These are phyloP conservation scores for Dipodascopsis uninucleata DNA, from an alignment of 805 yeast genomes.

Conservation along the genomic window DNA sequence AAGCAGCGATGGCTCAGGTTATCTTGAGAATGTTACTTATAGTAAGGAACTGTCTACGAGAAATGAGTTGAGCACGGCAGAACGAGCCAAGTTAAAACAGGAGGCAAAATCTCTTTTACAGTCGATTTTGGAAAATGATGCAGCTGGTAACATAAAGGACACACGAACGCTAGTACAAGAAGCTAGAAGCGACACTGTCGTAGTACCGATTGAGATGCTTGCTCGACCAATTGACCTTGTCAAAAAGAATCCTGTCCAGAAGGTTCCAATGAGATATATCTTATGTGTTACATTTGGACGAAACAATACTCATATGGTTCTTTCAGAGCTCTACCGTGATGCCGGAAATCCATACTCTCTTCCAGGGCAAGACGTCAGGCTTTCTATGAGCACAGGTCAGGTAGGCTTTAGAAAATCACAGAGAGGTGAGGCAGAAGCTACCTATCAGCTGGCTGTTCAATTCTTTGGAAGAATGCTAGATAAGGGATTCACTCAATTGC, in stretches of 20 bases:
- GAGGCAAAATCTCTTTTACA: too few species aligned
- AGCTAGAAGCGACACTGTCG: too few species aligned
- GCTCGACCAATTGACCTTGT: too few species aligned
- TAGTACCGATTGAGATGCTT: too few species aligned
- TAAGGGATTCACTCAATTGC: slow-evolving; percentile 51
- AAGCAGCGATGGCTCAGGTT: too few species aligned
- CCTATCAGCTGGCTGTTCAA: slow-evolving; percentile 74
- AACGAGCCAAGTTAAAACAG: too few species aligned
- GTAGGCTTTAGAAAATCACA: slow-evolving; percentile 87
- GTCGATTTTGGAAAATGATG: too few species aligned
- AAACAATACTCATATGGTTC: slow-evolving; percentile 78
- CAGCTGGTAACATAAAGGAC: too few species aligned
- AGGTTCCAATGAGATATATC: slow-evolving; percentile 54
- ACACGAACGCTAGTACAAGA: too few species aligned
- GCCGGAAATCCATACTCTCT: slow-evolving; percentile 70
- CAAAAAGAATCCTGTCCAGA: slow-evolving; percentile 22
- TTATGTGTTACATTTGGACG: slow-evolving; percentile 72
- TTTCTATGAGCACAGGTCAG: slow-evolving; percentile 74
- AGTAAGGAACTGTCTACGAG: too few species aligned
- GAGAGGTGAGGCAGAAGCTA: slow-evolving; percentile 90
- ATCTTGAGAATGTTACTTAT: too few species aligned
- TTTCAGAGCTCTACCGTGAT: slow-evolving; percentile 59
- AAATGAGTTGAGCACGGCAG: too few species aligned
- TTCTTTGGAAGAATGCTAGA: slow-evolving; percentile 71
- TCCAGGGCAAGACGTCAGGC: slow-evolving; percentile 69